Percentiles rank a stretch among this genome's conserved stretches.
Conservation (phyloP, 1,284 basidiomycete genomes). For the Earliella scabrosa region DNA sequence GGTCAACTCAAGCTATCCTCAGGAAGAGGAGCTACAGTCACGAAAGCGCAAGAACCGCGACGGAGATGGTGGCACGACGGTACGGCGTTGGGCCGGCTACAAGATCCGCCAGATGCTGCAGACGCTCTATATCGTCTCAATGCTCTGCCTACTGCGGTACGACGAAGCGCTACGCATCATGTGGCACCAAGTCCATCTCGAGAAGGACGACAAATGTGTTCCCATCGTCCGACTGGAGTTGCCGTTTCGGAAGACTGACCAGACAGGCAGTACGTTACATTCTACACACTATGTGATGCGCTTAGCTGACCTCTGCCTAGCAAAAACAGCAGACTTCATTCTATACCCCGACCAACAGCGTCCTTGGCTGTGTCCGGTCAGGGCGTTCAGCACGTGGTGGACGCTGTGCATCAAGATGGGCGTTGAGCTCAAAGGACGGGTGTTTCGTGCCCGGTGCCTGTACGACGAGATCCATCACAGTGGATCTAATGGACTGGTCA, state of each 20-base stretch:
- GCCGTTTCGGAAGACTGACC: slow-evolving; percentile 19
- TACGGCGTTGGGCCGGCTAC: slow-evolving; percentile 26
- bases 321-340: slow-evolving; percentile 13
- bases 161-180: slow-evolving; percentile 30
- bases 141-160: slow-evolving; percentile 29
- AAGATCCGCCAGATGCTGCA: slow-evolving; percentile 26
- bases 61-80: slow-evolving; percentile 8
- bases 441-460: slow-evolving; percentile 11
- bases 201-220: not conserved
- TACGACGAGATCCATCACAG: slow-evolving; percentile 6
- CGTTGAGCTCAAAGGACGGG: slow-evolving; percentile 9
- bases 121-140: slow-evolving; percentile 21
- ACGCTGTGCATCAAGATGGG: not conserved
- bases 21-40: not conserved
- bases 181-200: slow-evolving; percentile 22
- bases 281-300: not conserved
- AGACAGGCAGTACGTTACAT: slow-evolving; percentile 17
- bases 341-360: slow-evolving; percentile 9
- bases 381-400: slow-evolving; percentile 13
- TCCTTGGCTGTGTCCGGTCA: slow-evolving; percentile 16
- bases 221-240: slow-evolving; percentile 6
- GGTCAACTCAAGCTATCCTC: not conserved
- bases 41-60: not conserved
- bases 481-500: not conserved
- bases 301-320: not conserved